phyloP scores from a whole-genome alignment of 73 alveolate genomes.

The Vitrella brassicaformis region DNA sequence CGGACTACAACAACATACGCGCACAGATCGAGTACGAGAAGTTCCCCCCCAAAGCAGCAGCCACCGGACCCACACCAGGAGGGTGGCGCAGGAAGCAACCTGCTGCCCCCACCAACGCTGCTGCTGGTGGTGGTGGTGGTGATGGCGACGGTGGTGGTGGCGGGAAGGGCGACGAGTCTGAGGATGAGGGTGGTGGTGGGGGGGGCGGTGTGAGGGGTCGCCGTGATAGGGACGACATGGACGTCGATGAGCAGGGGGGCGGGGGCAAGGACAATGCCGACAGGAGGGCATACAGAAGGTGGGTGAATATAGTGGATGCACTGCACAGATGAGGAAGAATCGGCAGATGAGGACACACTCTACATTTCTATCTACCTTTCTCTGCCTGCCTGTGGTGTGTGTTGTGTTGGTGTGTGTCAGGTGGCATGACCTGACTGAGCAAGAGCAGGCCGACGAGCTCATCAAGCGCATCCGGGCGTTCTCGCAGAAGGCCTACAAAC shows the following conservation, averaged over 20 bases:
- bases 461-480: constrained; percentile 14
- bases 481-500: constrained; percentile 29
- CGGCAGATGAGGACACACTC: no score
- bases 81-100: no score
- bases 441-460: constrained; percentile 10
- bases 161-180: not conserved
- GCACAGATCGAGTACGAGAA: not conserved
- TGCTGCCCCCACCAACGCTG: no score
- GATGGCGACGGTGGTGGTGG: not conserved
- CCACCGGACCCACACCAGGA: not conserved
- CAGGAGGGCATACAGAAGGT: no score
- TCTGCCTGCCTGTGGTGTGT: not conserved
- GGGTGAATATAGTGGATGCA: no score
- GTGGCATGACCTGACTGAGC: constrained; percentile 15
- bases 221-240: no score
- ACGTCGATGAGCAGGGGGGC: no score
- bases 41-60: not conserved
- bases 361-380: no score
- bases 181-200: not conserved
- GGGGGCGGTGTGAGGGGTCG: not conserved
- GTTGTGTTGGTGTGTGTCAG: not conserved
- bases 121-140: not conserved
- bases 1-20: not conserved
- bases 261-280: no score
- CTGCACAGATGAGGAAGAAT: no score